Evolutionary conservation across 805 yeast genomes (phyloP), one percentile per base, ranked within the genome.

Genomic region (Kazachstania bromeliacearum): DNA sequence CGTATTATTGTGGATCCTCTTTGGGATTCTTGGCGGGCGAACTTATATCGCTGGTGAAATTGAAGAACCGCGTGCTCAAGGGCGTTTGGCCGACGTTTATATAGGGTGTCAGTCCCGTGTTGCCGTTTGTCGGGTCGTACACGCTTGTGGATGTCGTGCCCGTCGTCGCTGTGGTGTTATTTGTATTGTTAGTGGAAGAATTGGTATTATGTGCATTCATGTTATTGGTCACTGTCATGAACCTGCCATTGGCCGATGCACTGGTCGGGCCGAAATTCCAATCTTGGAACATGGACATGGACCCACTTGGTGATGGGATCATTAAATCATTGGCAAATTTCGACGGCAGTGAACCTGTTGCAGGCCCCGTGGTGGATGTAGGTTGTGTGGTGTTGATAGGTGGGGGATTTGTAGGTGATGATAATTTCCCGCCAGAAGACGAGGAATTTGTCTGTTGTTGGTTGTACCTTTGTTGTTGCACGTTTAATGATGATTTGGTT

Each of bases 251-350:
- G 12, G 18, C 7, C 8, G 29, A 12, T 8, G 46, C 49, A 27
- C 44, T 40, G 13, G 37, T 37, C 3, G 44, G 44, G 4, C 43
- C 45, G 25, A 50, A 31, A 7, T 51, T 43, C 62, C 62, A 57
- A 41, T 57, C 62, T 24, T 51, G 60, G 34, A 57, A 57, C 59
- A 56, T 51, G 4, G 57, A 43, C 37, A 51, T 50, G 1, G 56
- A 44, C 1, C 48, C 47, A 20, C 38, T 50, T 18, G 62, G 62
- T 10, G 62, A 57, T 9, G 55, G 53, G 18, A 51, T 53, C 45
- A 55, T 50, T 26, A 55, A 41, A 35, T 57, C 64, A 31, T 55
- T 58, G 19, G 55, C 57, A 38, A 55, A 59, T 31, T 57, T 57
- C 2, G 62, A 55, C 8, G 55, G 59, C 29, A 50, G 36, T 9